phyloP scores from a whole-genome alignment of 2,329 filamentous ascomycete genomes.

The Epichloe scottii region DNA sequence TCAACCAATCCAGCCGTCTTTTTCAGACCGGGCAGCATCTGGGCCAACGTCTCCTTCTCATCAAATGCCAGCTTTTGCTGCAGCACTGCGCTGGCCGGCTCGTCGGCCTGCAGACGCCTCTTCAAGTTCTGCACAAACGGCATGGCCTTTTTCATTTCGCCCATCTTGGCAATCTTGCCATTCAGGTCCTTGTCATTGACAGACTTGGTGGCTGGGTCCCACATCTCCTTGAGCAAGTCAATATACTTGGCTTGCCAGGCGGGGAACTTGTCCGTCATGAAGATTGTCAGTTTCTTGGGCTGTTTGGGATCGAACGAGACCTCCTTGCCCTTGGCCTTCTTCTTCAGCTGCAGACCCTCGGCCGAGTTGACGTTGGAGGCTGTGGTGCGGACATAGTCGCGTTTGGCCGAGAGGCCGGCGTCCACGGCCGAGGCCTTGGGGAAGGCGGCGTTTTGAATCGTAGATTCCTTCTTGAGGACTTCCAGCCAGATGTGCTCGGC shows the following conservation, averaged over 20 bases:
- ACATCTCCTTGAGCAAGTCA: constrained; percentile 60
- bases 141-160: constrained; percentile 96
- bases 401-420: constrained; percentile 59
- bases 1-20: constrained; percentile 57
- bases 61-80: constrained; percentile 79
- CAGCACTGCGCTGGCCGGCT: constrained; percentile 56
- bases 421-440: constrained; percentile 49
- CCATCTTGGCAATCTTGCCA: constrained; percentile 66
- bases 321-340: constrained; percentile 85
- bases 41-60: constrained; percentile 59
- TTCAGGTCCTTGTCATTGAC: constrained; percentile 73
- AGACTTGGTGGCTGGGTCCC: constrained; percentile 46
- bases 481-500: constrained; percentile 90
- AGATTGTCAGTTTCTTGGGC: constrained; percentile 85
- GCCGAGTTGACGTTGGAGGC: constrained; percentile 68
- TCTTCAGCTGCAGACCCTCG: constrained; percentile 73
- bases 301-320: constrained; percentile 78
- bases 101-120: constrained; percentile 62
- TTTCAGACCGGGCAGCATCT: constrained; percentile 72
- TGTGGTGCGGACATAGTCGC: constrained; percentile 67
- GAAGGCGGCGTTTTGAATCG: constrained; percentile 60
- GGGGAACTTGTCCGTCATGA: constrained; percentile 67
- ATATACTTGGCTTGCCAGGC: constrained; percentile 88
- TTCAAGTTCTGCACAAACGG: constrained; percentile 86
- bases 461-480: constrained; percentile 62